phyloP scores from a whole-genome alignment of 805 yeast species.

The Starmera quercuum region DNA sequence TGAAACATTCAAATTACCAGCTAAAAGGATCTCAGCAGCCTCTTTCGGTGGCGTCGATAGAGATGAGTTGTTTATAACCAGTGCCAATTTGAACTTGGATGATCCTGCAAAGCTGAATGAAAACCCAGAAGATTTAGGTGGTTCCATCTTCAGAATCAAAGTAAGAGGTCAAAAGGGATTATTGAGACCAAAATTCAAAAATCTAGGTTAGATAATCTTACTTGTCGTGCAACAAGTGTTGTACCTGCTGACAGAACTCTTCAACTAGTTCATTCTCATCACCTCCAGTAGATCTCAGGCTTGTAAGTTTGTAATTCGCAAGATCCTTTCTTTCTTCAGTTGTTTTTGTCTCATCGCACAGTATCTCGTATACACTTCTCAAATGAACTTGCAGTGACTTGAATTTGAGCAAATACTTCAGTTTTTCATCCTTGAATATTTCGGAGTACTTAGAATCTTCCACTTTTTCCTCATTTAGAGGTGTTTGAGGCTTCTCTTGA shows the following conservation, averaged over 20 bases:
- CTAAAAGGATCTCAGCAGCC: slow-evolving; percentile 52
- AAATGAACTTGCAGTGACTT: slow-evolving; percentile 54
- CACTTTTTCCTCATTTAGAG: slow-evolving; percentile 1
- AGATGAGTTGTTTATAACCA: slow-evolving; percentile 54
- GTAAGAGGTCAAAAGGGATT: slow-evolving; percentile 36
- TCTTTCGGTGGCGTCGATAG: slow-evolving; percentile 50
- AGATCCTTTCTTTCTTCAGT: slow-evolving; percentile 51
- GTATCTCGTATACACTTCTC: slow-evolving; percentile 35
- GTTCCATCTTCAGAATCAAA: slow-evolving; percentile 40
- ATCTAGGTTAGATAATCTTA: slow-evolving; percentile 22
- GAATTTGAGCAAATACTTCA: slow-evolving; percentile 38
- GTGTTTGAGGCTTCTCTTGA: background rate
- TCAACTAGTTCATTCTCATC: slow-evolving; percentile 65
- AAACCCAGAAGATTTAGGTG: slow-evolving; percentile 42
- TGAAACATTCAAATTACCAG: slow-evolving; percentile 45
- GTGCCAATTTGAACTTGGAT: slow-evolving; percentile 41
- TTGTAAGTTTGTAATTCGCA: slow-evolving; percentile 53
- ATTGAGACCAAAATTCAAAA: slow-evolving; percentile 14
- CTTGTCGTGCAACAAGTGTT: slow-evolving; percentile 10
- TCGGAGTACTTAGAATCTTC: slow-evolving; percentile 19
- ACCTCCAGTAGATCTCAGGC: slow-evolving; percentile 53
- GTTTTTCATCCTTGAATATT: slow-evolving; percentile 32
- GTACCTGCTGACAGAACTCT: slow-evolving; percentile 43
- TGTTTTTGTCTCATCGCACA: slow-evolving; percentile 38
- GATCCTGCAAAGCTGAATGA: slow-evolving; percentile 23